Evolutionary conservation across 108 stramenopile genomes (phyloP).

Genomic region (Cyclotella cryptica): DNA sequence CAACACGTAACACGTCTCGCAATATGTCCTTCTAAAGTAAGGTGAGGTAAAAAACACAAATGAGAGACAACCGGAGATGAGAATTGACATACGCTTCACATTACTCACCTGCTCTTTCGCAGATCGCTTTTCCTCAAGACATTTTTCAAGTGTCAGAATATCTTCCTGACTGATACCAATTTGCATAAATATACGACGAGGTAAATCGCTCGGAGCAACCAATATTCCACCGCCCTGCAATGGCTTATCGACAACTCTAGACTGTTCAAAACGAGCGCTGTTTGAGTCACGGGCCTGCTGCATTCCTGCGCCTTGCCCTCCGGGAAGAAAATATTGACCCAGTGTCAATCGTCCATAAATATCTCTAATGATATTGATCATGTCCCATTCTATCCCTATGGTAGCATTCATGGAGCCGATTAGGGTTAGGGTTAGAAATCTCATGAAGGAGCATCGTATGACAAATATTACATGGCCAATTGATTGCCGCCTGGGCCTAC

Average conservation of each 20-base stretch:
- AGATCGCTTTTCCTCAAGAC: slow-evolving; percentile 68
- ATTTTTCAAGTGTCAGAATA: slow-evolving; percentile 66
- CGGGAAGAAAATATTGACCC: slow-evolving; percentile 81
- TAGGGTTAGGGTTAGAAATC: no score
- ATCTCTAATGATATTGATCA: slow-evolving; percentile 90
- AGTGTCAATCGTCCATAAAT: slow-evolving; percentile 86
- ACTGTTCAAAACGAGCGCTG: slow-evolving; percentile 68
- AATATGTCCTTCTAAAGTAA: slow-evolving; percentile 66
- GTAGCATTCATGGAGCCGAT: no score
- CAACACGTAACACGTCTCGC: slow-evolving; percentile 76
- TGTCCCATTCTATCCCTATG: slow-evolving; percentile 92
- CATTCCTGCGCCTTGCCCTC: slow-evolving; percentile 88
- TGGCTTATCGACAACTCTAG: slow-evolving; percentile 78
- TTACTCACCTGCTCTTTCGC: slow-evolving; percentile 78
- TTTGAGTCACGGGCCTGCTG: slow-evolving; percentile 60
- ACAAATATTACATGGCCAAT: no score
- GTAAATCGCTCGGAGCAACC: slow-evolving; percentile 70
- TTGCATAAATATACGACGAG: slow-evolving; percentile 67
- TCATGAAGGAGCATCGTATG: no score
- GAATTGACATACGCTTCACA: neutral
- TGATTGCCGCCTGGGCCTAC: no score
- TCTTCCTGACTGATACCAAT: slow-evolving; percentile 69
- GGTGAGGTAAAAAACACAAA: neutral
- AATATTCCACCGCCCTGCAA: slow-evolving; percentile 88
- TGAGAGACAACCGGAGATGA: neutral